Base-by-base conservation (phyloP, 192 early-diverging fungal genomes). In the Pilaira anomala region DNA sequence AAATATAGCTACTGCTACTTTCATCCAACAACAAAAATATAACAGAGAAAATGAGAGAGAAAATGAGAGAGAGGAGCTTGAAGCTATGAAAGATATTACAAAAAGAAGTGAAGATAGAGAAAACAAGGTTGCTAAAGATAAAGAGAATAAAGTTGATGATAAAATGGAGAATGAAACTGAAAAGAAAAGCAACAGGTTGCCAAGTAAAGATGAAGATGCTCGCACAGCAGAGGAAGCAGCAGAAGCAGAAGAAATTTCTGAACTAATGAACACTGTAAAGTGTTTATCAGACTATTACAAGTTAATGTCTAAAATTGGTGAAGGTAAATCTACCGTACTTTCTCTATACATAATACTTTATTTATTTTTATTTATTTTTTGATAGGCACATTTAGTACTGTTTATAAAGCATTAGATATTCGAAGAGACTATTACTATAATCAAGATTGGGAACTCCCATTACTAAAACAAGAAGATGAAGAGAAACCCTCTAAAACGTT, bases 361-460 rank as follows among this genome's bases (percentile, higher is more conserved):
- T n/a, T 18, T 19, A 28, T 11, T 36, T 12, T 50, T 61, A 18
- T n/a, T 46, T 12, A 14, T 41, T 28, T 66, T 4, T 49, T 25
- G 36, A 19, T 60, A 89, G 90, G 95, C 12, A 96, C 94, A 0
- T 98, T 96, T 66, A 91, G 89, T 66, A 87, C 88, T 0, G 95
- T 98, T 3, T 98, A 96, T 77, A 93, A 90, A 67, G 93, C 94
- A 3, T 65, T 92, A 13, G 93, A 98, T 62, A 65, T 90, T 9
- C 72, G 83, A 29, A 84, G 93, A 63, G 76, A 85, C 7, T 56
- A 69, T 11, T 93, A 89, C 67, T 84, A 91, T 48, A 94, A 95
- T 67, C 62, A 71, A 33, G 65, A 71, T 26, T 90, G 88, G 85
- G 83, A 81, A 72, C 4, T 12, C 18, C 52, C 24, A 11, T 14